phyloP scores from a whole-genome alignment of 331 rosid genomes.

The Pyracantha coccinea region DNA sequence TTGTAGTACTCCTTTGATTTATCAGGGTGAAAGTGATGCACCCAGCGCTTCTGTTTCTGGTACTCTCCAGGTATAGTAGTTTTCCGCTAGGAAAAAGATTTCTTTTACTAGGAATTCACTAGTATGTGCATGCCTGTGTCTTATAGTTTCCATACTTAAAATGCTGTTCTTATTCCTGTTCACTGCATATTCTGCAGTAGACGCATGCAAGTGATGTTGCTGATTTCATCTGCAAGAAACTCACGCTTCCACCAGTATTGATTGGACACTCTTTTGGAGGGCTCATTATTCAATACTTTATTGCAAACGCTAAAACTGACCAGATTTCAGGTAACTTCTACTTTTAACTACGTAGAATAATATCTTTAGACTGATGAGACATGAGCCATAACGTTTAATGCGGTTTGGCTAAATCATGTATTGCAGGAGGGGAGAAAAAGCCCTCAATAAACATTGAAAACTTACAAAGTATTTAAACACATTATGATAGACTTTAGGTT shows the following conservation, averaged over 20 bases:
- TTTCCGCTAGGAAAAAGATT: constrained; percentile 5
- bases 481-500: not conserved
- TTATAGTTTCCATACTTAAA: not conserved
- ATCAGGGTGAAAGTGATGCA: constrained; percentile 83
- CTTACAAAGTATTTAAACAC: not conserved
- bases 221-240: constrained; percentile 44
- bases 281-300: constrained; percentile 67
- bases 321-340: constrained; percentile 38
- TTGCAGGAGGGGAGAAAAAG: not conserved
- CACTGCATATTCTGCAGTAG: constrained; percentile 53
- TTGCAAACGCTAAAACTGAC: constrained; percentile 40
- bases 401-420: not conserved
- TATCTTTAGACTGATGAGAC: not conserved
- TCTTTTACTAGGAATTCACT: not conserved
- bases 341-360: not conserved
- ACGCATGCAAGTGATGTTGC: constrained; percentile 84
- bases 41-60: constrained; percentile 74
- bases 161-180: constrained; percentile 10
- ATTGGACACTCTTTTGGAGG: constrained; percentile 94
- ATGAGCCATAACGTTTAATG: not conserved
- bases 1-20: constrained; percentile 8
- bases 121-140: not conserved
- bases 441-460: not conserved
- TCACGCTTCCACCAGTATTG: constrained; percentile 57
- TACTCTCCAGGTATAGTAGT: constrained; percentile 58